Evolutionary conservation across 495 filamentous ascomycete genomes (phyloP), one percentile per base, ranked within the genome.

Genomic region (Echria macrotheca): DNA sequence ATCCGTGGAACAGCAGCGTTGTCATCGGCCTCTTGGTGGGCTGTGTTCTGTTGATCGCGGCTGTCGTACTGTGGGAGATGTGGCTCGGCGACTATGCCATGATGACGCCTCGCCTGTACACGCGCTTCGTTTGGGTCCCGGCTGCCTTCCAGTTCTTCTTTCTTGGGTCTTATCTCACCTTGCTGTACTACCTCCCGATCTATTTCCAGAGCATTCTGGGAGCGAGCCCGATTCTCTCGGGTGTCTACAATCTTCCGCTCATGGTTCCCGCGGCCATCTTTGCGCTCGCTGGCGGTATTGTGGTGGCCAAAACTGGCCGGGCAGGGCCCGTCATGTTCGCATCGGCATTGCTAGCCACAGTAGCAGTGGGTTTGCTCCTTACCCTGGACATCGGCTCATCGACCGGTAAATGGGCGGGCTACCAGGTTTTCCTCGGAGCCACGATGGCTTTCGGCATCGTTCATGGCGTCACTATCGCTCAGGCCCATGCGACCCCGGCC

Each of bases 371-470:
- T 49, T 53, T 56, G 44, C 61, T 61, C 62, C 73, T 74, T 1
- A 87, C 81, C 0, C 75, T 84, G n/a, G 60, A 58, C 12, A 29
- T 54, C 0, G 55, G 52, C 47, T 67, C 66, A 4, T 44, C 46
- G 22, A 55, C 59, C 2, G 50, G 49, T 3, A 47, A 69, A 8
- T 85, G 80, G 81, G 81, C 84, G 38, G 80, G 81, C 2, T 84
- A 78, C 56, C 81, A 84, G 53, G 66, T 81, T 26, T 23, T 86
- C 8, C 77, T 66, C 43, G 82, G 84, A 23, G 49, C 78, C 0
- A 82, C 26, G 21, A 44, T 50, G 1, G 48, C 48, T 5, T 50
- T 50, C 39, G 38, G 38, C 18, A 47, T 53, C 36, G 43, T 47
- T 18, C 40, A 47, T 35, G 36, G 35, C 11, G 24, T 53, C 10